Base-by-base conservation (phyloP, 352 stramenopile species). In the Phytophthora capsici region DNA sequence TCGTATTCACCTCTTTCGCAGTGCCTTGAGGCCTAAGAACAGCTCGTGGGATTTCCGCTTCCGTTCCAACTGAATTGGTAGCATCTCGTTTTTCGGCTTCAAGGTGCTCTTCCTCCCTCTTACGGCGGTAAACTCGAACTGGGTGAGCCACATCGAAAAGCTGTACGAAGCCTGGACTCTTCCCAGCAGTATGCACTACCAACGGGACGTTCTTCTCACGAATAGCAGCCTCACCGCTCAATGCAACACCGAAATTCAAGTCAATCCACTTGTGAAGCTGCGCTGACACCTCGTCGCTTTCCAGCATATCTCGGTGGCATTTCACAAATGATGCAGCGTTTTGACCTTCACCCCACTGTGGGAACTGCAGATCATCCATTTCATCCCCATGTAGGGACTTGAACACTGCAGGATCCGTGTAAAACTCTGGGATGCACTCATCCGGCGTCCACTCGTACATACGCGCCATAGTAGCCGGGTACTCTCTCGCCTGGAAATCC, bases 361-460 rank as follows among this genome's bases (percentile, higher is more conserved):
- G 93, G 7, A 96, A 57, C 50, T 75, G 57, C 45, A 96, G 57
- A 34, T 91, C 84, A 0, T 84, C 63, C 80, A 97, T 96, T 5
- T 71, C 66, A 6, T 80, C 69, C 19, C 64, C 61, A 59, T 98
- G 91, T 3, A 93, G 70, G 0, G 91, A 97, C 26, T 55, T 63
- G 44, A 98, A 98, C 0, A 98, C 87, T 1, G 56, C 69, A 14
- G 90, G 23, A 48, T 98, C 93, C 1, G 71, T 84, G 72, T 91
- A 99, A 66, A 99, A 98, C 68, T 98, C 96, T 12, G 94, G 90
- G 55, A 98, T 98, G 57, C 93, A 98, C 67, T 99, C 96, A 51
- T 99, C 96, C 0, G 96, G 96, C 8, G 94, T 98, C 93, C 94
- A 99, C 40, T 94, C 76, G 70, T 90, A 99, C 76, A 99, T 87